Base-by-base conservation (phyloP, 1,284 basidiomycete species). In the Melampsora americana region DNA sequence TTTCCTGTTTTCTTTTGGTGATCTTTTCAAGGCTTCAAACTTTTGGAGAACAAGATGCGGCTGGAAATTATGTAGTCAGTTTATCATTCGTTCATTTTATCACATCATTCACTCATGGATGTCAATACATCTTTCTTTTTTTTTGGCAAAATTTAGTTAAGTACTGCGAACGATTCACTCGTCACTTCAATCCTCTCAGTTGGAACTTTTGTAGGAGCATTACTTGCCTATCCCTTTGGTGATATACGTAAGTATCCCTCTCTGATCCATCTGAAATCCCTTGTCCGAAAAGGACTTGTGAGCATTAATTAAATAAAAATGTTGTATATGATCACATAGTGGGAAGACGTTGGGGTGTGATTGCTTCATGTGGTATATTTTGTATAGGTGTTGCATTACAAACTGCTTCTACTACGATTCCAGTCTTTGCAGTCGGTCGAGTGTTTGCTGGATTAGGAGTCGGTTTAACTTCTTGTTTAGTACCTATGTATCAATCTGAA, bases 401-500 rank as follows among this genome's bases (percentile, higher is more conserved):
- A 56, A 77, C 77, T 32, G 77, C 68, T 18, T 72, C 77, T 2
- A 77, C 77, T 23, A 28, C 66, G 23, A 64, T 76, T 44, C 66
- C 73, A 28, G 77, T 81, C 56, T 82, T 82, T 69, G 78, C 77
- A 53, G 80, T 77, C 39, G 81, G 81, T 28, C 79, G 81, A 77
- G 80, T 81, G 68, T 59, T 82, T 74, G 81, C 81, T 32, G 81
- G 81, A 77, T 77, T 82, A 60, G 80, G 80, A 72, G 80, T 81
- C 66, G 81, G 81, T 77, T 78, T 81, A 68, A 79, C 81, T 48
- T 81, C 80, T 44, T 80, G 80, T 53, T 61, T 77, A 3, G 79
- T 82, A 14, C 81, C 81, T 77, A 80, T 82, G 79, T 82, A 80
- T 80, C 81, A 81, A 78, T 79, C 79, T 69, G 81, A 82, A 79